These are phyloP conservation scores for Ogataea hybrid DNA, from an alignment of 1,139 yeast species.

Conservation along the genomic window DNA sequence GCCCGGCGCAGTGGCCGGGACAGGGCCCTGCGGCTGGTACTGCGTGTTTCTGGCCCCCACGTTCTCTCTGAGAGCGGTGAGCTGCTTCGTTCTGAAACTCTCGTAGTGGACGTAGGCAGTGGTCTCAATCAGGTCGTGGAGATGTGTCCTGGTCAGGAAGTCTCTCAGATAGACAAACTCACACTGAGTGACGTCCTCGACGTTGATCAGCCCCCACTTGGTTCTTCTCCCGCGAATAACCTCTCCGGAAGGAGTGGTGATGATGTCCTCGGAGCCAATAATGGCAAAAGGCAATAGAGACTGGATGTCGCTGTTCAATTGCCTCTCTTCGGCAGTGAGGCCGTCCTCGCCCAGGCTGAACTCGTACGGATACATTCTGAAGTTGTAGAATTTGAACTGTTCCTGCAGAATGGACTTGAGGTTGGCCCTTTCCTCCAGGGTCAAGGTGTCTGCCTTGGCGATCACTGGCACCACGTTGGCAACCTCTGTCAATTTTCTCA, in stretches of 20 bases:
- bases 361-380: too few relatives aligned
- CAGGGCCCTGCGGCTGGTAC: slow-evolving; percentile 17
- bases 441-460: too few relatives aligned
- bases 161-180: slow-evolving; percentile 93
- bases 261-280: slow-evolving; percentile 85
- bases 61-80: slow-evolving; percentile 90
- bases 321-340: slow-evolving; percentile 75
- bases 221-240: slow-evolving; percentile 87
- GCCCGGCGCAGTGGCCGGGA: slow-evolving; percentile 3
- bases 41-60: slow-evolving; percentile 43
- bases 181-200: slow-evolving; percentile 92
- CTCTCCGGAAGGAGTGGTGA: slow-evolving; percentile 65
- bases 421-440: too few relatives aligned
- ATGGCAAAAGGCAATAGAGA: slow-evolving; percentile 90
- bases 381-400: too few relatives aligned
- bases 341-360: too few relatives aligned
- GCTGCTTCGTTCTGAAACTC: slow-evolving; percentile 88
- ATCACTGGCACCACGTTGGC: too few relatives aligned
- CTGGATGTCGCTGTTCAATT: slow-evolving; percentile 72
- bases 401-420: too few relatives aligned
- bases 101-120: slow-evolving; percentile 90
- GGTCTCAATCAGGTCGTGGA: slow-evolving; percentile 94
- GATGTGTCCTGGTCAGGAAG: slow-evolving; percentile 90
- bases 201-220: slow-evolving; percentile 89
- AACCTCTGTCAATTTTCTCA: too few relatives aligned